Conservation (phyloP, 305 asterid species). For the Rubia peregrina region DNA sequence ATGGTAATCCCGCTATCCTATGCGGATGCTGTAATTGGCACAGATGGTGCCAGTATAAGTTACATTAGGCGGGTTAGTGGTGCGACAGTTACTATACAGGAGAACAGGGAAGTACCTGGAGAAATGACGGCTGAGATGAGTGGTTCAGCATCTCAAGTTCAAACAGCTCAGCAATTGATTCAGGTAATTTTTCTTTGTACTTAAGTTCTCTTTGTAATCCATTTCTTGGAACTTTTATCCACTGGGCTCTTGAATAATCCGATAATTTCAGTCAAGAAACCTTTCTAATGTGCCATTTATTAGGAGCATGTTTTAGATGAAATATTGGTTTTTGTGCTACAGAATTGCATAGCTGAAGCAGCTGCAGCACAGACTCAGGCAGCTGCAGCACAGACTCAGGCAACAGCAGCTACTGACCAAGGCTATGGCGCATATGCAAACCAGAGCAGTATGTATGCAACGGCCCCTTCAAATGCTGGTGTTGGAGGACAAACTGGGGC, state of each 20-base stretch:
- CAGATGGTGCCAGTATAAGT: slow-evolving; percentile 84
- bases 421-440: slow-evolving; percentile 53
- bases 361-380: too few species aligned
- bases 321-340: slow-evolving; percentile 28
- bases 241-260: background rate
- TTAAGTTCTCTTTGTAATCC: background rate
- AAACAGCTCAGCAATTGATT: slow-evolving; percentile 91
- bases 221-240: background rate
- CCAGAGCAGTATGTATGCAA: slow-evolving; percentile 42
- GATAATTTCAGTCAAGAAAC: background rate
- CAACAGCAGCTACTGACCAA: slow-evolving; percentile 53
- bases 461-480: slow-evolving; percentile 52
- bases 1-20: slow-evolving; percentile 83
- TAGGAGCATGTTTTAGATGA: background rate
- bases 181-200: slow-evolving; percentile 44
- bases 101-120: slow-evolving; percentile 80
- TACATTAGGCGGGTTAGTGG: slow-evolving; percentile 90
- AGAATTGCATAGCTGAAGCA: slow-evolving; percentile 59
- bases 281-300: background rate
- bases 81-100: slow-evolving; percentile 91
- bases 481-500: slow-evolving; percentile 60
- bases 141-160: slow-evolving; percentile 94
- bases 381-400: slow-evolving; percentile 49
- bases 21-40: slow-evolving; percentile 96
- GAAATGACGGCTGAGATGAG: slow-evolving; percentile 96